A percentile compares a stretch with the other conserved stretches of the same genome.
Conservation (phyloP, 495 filamentous ascomycete species). For the Daldinia bambusicola region DNA sequence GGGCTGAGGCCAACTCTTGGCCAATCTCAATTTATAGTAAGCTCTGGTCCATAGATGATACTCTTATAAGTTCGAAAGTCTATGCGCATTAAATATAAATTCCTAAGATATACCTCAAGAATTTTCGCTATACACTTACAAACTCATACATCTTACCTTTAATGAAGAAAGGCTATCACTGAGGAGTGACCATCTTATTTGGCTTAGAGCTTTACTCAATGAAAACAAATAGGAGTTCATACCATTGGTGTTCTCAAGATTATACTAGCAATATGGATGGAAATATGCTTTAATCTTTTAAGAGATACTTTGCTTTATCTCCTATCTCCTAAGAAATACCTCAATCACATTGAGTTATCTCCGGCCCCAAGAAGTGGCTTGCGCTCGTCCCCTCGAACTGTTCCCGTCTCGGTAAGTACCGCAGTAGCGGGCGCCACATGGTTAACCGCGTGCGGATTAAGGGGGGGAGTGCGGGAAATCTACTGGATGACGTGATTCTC, state of each 20-base stretch:
- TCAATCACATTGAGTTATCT: neutral
- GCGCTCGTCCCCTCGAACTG: neutral
- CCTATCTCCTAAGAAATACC: constrained; percentile 5
- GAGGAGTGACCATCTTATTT: no score
- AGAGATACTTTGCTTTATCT: neutral
- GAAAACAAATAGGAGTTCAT: no score
- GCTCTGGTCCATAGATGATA: neutral
- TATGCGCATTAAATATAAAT: neutral
- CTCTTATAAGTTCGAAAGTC: neutral
- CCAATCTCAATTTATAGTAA: neutral
- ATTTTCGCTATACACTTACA: no score
- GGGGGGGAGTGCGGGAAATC: neutral
- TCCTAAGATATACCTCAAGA: no score
- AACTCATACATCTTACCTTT: no score
- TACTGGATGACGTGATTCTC: constrained; percentile 37
- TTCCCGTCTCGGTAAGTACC: constrained; percentile 31
- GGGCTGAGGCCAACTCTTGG: neutral
- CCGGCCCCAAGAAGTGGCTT: constrained; percentile 3
- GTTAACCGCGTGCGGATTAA: constrained; percentile 20
- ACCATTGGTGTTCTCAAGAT: no score
- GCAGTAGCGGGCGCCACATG: constrained; percentile 32
- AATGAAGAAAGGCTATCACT: no score
- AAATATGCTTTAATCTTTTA: neutral
- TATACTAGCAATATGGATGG: neutral
- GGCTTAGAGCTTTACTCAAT: no score